Evolutionary conservation across 768 basidiomycete genomes (phyloP), one percentile per base, ranked within the genome.

Genomic region (Amanita exitialis): DNA sequence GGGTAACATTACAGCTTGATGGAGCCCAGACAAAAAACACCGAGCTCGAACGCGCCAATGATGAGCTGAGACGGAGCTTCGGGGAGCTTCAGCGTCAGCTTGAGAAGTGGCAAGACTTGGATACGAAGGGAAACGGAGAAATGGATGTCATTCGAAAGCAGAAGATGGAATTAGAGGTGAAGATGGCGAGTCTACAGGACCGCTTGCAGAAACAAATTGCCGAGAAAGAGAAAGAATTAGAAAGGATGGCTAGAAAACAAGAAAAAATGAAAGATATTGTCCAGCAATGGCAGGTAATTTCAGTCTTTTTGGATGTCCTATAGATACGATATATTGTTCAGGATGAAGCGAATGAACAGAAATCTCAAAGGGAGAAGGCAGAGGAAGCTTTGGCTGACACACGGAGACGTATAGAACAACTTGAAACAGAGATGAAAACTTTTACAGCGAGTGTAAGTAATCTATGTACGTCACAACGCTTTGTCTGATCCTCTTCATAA

Each of bases 71-170:
- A 53, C 76, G 79, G 5, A 71, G 72, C 8, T 76, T 74, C 44
- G 64, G 65, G 4, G 75, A 83, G 37, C 66, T 87, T 34, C 73
- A 76, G 45, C 73, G 75, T 13, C 86, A 90, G 57, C 66, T 89
- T 7, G 76, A 77, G 37, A 78, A 82, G 58, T 87, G 83, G 84
- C 73, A 84, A 58, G 73, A 63, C 23, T 63, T 86, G 15, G 87
- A 88, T 58, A 79, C 68, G 23, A 80, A 78, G 44, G 83, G 79
- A 43, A 79, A 74, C 9, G 75, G 69, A 15, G 80, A 84, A 28
- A 68, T 74, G 7, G 84, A 82, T 47, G 62, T 66, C 5, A 64
- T 74, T 47, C 72, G 79, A 37, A 81, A 79, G 59, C 67, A 71
- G 50, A 75, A 76, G 8, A 66, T 73, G 8, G 75, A 80, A 28